Conservation (phyloP, 225 moss, liverwort and hornwort genomes). For the Lunularia cruciata region DNA sequence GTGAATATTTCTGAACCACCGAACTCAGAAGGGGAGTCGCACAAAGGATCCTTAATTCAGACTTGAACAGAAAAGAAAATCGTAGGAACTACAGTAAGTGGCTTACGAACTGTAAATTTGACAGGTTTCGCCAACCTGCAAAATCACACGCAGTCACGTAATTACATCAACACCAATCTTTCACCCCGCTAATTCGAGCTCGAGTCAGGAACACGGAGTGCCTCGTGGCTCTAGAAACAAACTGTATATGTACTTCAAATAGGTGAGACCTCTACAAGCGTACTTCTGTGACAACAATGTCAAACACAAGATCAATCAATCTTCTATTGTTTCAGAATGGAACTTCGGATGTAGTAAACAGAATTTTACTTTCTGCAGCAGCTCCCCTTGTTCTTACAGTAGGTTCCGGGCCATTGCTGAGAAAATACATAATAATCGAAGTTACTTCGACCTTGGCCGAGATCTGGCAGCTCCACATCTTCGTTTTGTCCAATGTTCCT, state of each 20-base stretch:
- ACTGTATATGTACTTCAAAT: too few species aligned
- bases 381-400: slow-evolving; percentile 34
- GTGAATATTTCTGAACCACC: too few species aligned
- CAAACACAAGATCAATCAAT: too few species aligned
- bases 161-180: not conserved
- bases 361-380: slow-evolving; percentile 48
- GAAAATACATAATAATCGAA: slow-evolving; percentile 58
- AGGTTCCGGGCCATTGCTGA: slow-evolving; percentile 62
- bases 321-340: too few species aligned
- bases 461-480: not conserved
- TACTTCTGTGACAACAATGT: too few species aligned
- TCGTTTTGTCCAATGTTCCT: not conserved
- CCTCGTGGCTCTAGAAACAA: too few species aligned
- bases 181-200: not conserved
- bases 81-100: too few species aligned
- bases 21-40: too few species aligned
- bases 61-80: too few species aligned
- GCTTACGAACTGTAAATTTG: slow-evolving; percentile 60
- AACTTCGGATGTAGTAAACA: not conserved
- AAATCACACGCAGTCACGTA: not conserved
- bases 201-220: not conserved
- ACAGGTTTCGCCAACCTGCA: slow-evolving; percentile 44
- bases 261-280: too few species aligned
- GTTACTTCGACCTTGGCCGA: not conserved
- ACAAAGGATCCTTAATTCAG: too few species aligned